These are phyloP conservation scores for Adiantum capillusveneris DNA, from an alignment of 75 land plant genomes.

Conservation along the genomic window DNA sequence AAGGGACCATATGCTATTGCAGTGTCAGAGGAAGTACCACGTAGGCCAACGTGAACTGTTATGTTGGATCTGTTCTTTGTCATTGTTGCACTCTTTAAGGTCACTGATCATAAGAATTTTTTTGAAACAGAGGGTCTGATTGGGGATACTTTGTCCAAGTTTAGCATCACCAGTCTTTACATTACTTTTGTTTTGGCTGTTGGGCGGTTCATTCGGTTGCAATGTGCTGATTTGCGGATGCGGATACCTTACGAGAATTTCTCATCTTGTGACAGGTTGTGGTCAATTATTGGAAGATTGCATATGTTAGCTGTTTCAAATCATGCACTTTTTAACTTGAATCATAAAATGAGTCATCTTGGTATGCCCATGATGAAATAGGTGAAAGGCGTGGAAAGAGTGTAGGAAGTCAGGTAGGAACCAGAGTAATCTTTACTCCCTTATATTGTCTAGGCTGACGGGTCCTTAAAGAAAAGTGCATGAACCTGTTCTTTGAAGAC, in stretches of 20 bases:
- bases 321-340: no score
- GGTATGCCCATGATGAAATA: no score
- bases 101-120: conserved; percentile 7
- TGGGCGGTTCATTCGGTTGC: conserved; percentile 91
- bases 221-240: conserved; percentile 94
- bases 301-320: no score
- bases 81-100: no score
- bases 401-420: no score
- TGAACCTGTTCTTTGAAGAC: no score
- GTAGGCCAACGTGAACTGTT: conserved; percentile 53
- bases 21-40: conserved; percentile 95
- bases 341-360: no score
- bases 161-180: conserved; percentile 98
- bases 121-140: conserved; percentile 69
- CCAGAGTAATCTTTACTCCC: no score
- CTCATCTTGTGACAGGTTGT: conserved; percentile 96
- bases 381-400: no score
- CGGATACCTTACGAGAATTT: conserved; percentile 95
- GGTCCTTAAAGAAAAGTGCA: no score
- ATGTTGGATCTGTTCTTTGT: no score
- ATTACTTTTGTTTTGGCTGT: conserved; percentile 95
- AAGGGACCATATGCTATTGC: conserved; percentile 71
- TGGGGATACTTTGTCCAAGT: conserved; percentile 96
- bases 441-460: no score
- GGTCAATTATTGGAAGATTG: not conserved